Percentiles rank a stretch among this genome's conserved stretches.
Evolutionary conservation across 2,329 filamentous ascomycete species (phyloP).

Genomic region (Neoascochyta sp.): DNA sequence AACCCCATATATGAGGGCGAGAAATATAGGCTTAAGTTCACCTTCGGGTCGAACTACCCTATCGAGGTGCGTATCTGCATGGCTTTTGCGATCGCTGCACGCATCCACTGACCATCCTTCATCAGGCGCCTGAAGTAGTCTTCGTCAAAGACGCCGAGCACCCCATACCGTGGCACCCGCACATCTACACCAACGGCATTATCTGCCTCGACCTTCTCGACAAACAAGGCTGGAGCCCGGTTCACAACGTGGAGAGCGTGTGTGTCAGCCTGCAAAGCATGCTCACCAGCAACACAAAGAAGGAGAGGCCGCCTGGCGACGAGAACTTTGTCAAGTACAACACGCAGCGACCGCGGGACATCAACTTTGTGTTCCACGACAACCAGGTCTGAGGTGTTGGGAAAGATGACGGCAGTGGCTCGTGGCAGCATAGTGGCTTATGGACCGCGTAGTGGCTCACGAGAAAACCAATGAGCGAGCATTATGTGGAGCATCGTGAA

Average conservation of each 20-base stretch:
- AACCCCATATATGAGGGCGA: constrained; percentile 85
- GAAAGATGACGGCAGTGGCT: neutral
- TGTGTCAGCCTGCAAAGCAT: constrained; percentile 98
- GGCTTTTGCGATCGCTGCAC: neutral
- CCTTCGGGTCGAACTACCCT: constrained; percentile 78
- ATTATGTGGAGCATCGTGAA: too few relatives aligned
- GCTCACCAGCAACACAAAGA: constrained; percentile 90
- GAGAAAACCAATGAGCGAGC: too few relatives aligned
- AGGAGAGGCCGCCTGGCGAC: constrained; percentile 86
- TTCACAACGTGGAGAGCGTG: constrained; percentile 94
- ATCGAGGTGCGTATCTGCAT: constrained; percentile 56
- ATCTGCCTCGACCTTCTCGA: constrained; percentile 95
- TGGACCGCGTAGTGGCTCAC: too few relatives aligned
- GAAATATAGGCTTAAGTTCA: constrained; percentile 81
- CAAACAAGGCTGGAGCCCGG: constrained; percentile 85
- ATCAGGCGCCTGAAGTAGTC: constrained; percentile 85
- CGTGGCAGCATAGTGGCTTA: constrained; percentile 3
- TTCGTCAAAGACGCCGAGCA: constrained; percentile 64
- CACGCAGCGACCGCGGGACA: constrained; percentile 75
- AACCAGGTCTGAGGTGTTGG: constrained; percentile 52
- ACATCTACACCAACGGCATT: constrained; percentile 98
- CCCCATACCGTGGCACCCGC: constrained; percentile 86
- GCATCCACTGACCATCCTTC: neutral
- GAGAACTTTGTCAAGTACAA: constrained; percentile 84
- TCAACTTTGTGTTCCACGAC: constrained; percentile 92